These are phyloP conservation scores for Coprinopsis cinerea DNA, from an alignment of 768 basidiomycete genomes.

Conservation along the genomic window DNA sequence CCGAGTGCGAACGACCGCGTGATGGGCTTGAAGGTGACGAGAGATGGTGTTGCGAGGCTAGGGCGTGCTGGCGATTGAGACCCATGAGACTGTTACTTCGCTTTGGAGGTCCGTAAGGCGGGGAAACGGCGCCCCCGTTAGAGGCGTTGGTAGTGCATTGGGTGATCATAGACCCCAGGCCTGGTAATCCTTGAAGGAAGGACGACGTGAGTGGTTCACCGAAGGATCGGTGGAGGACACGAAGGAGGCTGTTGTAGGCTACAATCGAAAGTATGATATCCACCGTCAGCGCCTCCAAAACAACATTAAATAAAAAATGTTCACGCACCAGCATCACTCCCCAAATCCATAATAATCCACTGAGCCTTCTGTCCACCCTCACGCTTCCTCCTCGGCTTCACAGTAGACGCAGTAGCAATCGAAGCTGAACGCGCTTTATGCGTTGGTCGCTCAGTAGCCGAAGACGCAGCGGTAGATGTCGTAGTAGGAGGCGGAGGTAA, in stretches of 20 bases:
- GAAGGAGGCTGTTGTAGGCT: constrained; percentile 48
- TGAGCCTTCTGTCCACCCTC: constrained; percentile 24
- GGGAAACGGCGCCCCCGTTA: neutral
- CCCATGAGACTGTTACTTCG: neutral
- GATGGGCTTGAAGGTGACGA: neutral
- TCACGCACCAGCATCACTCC: constrained; percentile 36
- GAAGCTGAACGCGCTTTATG: neutral
- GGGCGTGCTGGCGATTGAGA: neutral
- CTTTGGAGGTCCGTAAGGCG: neutral
- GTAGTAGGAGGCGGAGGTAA: neutral
- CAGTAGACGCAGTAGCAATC: neutral
- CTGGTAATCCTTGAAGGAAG: constrained; percentile 25
- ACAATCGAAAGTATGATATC: constrained; percentile 2
- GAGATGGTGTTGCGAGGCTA: neutral
- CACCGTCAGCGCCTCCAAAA: neutral
- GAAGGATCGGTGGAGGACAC: constrained; percentile 44
- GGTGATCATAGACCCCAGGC: neutral
- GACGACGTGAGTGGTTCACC: constrained; percentile 31
- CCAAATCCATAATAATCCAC: constrained; percentile 49
- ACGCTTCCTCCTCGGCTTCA: constrained; percentile 4
- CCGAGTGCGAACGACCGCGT: neutral
- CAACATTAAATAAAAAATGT: constrained; percentile 1
- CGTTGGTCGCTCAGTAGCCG: neutral
- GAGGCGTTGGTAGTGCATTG: neutral
- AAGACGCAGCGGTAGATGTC: neutral